Conservation (phyloP, 2,329 filamentous ascomycete species). For the Fusarium sp. region DNA sequence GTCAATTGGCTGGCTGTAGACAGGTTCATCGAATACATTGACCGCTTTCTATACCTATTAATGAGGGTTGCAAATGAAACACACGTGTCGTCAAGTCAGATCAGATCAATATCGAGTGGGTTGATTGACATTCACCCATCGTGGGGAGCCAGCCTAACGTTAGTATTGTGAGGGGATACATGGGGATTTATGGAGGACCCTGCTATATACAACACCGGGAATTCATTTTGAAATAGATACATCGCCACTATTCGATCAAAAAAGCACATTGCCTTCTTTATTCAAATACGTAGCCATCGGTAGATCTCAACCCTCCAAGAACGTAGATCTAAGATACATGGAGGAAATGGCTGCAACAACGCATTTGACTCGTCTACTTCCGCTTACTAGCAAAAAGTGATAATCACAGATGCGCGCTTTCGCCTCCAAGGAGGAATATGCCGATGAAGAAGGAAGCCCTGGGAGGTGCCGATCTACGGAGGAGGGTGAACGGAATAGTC, state of each 20-base stretch:
- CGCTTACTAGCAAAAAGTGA: background rate
- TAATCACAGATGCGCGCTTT: slow-evolving; percentile 30
- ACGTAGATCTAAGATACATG: slow-evolving; percentile 32
- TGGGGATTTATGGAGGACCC: slow-evolving; percentile 17
- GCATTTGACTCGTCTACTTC: slow-evolving; percentile 9
- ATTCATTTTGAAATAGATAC: background rate
- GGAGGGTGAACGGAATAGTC: slow-evolving; percentile 27
- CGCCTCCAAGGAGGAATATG: slow-evolving; percentile 30
- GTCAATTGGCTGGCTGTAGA: slow-evolving; percentile 22
- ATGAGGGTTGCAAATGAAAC: slow-evolving; percentile 8
- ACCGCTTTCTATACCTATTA: slow-evolving; percentile 19
- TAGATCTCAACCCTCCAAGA: slow-evolving; percentile 34
- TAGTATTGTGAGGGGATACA: slow-evolving; percentile 14
- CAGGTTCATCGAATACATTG: slow-evolving; percentile 6
- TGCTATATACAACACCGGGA: slow-evolving; percentile 5
- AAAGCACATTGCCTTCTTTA: background rate
- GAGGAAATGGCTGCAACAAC: slow-evolving; percentile 24
- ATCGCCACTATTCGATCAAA: slow-evolving; percentile 17
- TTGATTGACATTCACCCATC: slow-evolving; percentile 31
- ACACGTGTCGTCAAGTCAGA: slow-evolving; percentile 24
- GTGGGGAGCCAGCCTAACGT: slow-evolving; percentile 1
- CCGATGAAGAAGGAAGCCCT: slow-evolving; percentile 33
- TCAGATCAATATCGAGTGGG: slow-evolving; percentile 26
- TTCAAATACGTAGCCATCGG: slow-evolving; percentile 19
- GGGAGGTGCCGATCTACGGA: slow-evolving; percentile 34